phyloP scores from a whole-genome alignment of 345 rosid genomes.

The Moricandia arvensis region DNA sequence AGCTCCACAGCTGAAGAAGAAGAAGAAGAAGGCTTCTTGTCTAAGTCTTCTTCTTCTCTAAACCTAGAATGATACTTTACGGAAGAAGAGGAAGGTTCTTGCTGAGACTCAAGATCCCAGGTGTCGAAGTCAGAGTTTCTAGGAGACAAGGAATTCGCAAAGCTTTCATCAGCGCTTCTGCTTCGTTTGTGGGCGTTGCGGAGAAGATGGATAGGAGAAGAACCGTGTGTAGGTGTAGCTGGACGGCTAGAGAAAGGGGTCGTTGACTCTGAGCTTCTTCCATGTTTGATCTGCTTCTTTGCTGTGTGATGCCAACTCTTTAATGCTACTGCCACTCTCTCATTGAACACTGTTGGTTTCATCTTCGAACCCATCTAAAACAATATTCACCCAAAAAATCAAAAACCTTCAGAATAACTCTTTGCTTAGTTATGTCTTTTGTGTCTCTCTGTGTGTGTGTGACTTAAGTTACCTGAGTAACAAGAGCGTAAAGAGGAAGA shows the following conservation, averaged over 20 bases:
- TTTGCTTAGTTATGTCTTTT: background rate
- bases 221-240: constrained; percentile 40
- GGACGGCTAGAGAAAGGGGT: constrained; percentile 66
- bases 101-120: constrained; percentile 33
- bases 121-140: constrained; percentile 29
- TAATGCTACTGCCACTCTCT: constrained; percentile 62
- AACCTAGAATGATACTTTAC: background rate
- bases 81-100: constrained; percentile 25
- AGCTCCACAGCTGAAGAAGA: background rate
- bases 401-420: background rate
- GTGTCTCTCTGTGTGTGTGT: too few relatives aligned
- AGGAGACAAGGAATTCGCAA: constrained; percentile 22
- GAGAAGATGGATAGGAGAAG: constrained; percentile 65
- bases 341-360: constrained; percentile 85
- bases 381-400: background rate
- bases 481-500: constrained; percentile 91
- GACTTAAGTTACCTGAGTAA: constrained; percentile 82
- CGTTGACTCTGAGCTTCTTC: constrained; percentile 47
- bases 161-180: constrained; percentile 26
- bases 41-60: constrained; percentile 11
- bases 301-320: constrained; percentile 77
- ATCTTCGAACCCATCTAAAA: constrained; percentile 89
- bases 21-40: constrained; percentile 12
- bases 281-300: constrained; percentile 60
- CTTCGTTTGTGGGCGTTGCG: constrained; percentile 38